Conservation (phyloP, 108 stramenopile species). For the Epithemia pelagica region DNA sequence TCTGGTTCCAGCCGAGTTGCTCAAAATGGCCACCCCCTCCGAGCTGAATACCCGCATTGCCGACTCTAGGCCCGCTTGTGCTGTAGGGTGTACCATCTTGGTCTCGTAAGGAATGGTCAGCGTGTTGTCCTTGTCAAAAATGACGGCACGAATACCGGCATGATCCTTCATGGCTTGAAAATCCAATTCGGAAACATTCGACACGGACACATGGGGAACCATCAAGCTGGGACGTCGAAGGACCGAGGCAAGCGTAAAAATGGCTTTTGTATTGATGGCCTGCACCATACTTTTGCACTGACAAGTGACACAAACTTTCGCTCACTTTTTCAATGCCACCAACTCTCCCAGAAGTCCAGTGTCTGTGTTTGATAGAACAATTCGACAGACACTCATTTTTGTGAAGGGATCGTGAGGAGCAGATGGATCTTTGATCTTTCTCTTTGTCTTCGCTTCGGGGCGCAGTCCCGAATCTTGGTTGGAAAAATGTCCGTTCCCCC, state of each 20-base stretch:
- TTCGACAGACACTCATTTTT: too few relatives aligned
- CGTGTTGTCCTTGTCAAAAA: constrained; percentile 95
- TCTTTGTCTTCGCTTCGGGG: too few relatives aligned
- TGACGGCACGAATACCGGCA: constrained; percentile 67
- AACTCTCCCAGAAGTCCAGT: too few relatives aligned
- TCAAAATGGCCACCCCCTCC: constrained; percentile 77
- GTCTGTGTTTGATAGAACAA: too few relatives aligned
- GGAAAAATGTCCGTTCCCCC: too few relatives aligned
- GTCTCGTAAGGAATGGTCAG: constrained; percentile 88
- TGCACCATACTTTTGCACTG: too few relatives aligned
- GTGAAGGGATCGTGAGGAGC: too few relatives aligned
- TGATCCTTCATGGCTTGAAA: constrained; percentile 64
- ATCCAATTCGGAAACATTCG: constrained; percentile 69
- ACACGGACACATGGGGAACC: constrained; percentile 71
- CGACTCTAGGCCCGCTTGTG: constrained; percentile 42
- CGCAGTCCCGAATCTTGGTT: too few relatives aligned
- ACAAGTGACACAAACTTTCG: too few relatives aligned
- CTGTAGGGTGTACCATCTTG: constrained; percentile 49
- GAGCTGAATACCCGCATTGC: constrained; percentile 72
- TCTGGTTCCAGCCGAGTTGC: constrained; percentile 88
- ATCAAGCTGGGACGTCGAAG: constrained; percentile 60
- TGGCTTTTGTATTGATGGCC: constrained; percentile 77
- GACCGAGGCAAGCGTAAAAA: constrained; percentile 71
- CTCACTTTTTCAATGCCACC: too few relatives aligned
- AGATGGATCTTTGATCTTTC: too few relatives aligned